A percentile compares a stretch with the other conserved stretches of the same genome.
phyloP scores from a whole-genome alignment of 2,329 filamentous ascomycete species.

The Fusarium pseudoanthophilum region DNA sequence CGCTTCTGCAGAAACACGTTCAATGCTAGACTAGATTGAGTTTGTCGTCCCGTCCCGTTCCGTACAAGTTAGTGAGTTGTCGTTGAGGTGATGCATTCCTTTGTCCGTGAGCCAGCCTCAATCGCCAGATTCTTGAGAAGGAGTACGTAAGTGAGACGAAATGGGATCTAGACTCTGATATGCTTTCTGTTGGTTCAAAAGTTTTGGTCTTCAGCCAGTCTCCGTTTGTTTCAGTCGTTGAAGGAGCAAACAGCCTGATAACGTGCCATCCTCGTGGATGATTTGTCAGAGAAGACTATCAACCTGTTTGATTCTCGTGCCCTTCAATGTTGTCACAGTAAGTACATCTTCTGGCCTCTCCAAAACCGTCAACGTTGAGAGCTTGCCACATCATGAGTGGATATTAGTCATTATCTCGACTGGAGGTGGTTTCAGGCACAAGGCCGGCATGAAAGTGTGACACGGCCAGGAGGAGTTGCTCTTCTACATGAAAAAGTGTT shows the following conservation, averaged over 20 bases:
- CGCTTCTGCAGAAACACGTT: neutral
- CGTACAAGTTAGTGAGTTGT: neutral
- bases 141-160: neutral
- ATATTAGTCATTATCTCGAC: neutral
- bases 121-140: neutral
- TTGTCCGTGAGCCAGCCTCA: neutral
- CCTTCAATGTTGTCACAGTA: neutral
- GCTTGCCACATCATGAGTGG: neutral
- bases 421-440: too few species aligned
- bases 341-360: too few species aligned
- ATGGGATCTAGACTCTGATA: neutral
- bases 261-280: neutral
- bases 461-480: neutral
- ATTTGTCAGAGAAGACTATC: neutral
- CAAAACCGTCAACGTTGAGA: neutral
- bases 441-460: too few species aligned
- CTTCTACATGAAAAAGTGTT: neutral
- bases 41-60: neutral
- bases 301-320: neutral
- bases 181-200: fast-evolving
- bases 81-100: neutral
- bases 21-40: neutral
- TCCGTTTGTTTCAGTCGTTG: neutral
- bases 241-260: neutral
- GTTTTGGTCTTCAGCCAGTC: too few species aligned